Percentiles rank a stretch among this genome's conserved stretches.
These are phyloP conservation scores for Bjerkandera adusta DNA, from an alignment of 1,284 basidiomycete species.

Conservation along the genomic window DNA sequence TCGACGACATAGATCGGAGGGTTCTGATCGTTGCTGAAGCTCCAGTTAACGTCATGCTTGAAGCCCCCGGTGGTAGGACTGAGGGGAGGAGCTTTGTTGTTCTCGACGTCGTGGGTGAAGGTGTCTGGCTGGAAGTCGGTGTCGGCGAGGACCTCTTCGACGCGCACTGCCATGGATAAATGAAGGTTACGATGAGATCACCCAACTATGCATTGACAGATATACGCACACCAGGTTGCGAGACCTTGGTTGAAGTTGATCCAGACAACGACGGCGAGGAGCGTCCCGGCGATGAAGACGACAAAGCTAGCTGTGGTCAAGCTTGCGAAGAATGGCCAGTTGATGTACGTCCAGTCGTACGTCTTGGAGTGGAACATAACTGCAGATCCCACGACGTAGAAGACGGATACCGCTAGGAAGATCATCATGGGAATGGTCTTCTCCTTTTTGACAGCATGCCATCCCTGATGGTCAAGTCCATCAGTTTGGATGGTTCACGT, in stretches of 20 bases:
- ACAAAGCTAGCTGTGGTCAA: conserved; percentile 46
- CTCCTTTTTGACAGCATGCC: conserved; percentile 50
- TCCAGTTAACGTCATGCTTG: conserved; percentile 25
- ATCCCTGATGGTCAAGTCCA: conserved; percentile 39
- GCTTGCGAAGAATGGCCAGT: conserved; percentile 55
- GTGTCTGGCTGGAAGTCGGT: conserved; percentile 45
- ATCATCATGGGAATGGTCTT: conserved; percentile 37
- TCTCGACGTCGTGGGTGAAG: conserved; percentile 38
- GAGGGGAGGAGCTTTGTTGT: conserved; percentile 16
- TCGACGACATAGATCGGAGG: conserved; percentile 24
- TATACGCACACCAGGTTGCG: conserved; percentile 41
- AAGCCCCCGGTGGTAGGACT: conserved; percentile 15
- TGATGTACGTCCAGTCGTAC: conserved; percentile 52
- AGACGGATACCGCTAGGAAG: conserved; percentile 41
- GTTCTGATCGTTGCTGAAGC: conserved; percentile 19
- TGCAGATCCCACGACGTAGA: conserved; percentile 41
- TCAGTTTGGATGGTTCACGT: background rate
- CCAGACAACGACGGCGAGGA: conserved; percentile 46
- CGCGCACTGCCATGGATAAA: conserved; percentile 34
- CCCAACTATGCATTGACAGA: background rate
- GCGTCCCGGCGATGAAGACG: conserved; percentile 41
- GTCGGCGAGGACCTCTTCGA: conserved; percentile 40
- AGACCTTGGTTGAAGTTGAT: conserved; percentile 53
- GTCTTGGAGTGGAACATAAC: conserved; percentile 53
- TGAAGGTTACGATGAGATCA: background rate